Conservation (phyloP, 805 yeast genomes). For the Myxozyma monticola region DNA sequence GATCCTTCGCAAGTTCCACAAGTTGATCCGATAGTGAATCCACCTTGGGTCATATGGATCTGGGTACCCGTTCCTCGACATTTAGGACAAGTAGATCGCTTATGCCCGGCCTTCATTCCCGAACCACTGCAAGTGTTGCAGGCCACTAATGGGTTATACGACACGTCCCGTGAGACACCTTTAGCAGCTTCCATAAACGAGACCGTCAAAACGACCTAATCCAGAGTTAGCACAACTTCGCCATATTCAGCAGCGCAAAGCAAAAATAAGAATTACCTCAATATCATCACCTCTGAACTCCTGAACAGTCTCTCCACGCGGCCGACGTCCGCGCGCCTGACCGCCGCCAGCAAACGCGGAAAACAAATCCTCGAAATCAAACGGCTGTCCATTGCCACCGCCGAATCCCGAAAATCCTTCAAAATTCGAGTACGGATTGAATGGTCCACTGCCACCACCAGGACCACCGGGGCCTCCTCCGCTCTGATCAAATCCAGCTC, state of each 20-base stretch:
- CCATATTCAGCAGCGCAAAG: not conserved
- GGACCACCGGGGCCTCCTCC: conserved; percentile 51
- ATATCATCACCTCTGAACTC: conserved; percentile 88
- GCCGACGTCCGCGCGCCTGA: conserved; percentile 38
- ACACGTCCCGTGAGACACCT: conserved; percentile 67
- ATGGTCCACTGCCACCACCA: conserved; percentile 50
- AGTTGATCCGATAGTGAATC: conserved; percentile 95
- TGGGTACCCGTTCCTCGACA: conserved; percentile 95
- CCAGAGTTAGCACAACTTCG: not conserved
- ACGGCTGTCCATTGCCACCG: conserved; percentile 42
- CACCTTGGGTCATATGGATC: conserved; percentile 82
- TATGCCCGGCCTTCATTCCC: conserved; percentile 76
- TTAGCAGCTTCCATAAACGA: conserved; percentile 84
- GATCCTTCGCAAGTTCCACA: conserved; percentile 85
- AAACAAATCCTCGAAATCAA: conserved; percentile 65
- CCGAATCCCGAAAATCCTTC: conserved; percentile 46
- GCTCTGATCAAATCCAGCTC: conserved; percentile 68
- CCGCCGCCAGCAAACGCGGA: conserved; percentile 53
- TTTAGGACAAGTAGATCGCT: conserved; percentile 73
- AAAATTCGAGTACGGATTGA: conserved; percentile 55
- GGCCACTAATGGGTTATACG: conserved; percentile 69
- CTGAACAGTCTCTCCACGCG: conserved; percentile 52
- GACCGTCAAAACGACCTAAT: conserved; percentile 59
- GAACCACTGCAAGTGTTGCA: conserved; percentile 82
- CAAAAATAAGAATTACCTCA: conserved; percentile 10